Evolutionary conservation across 805 yeast species (phyloP), one percentile per base, ranked within the genome.

Genomic region (Saturnispora zaruensis): DNA sequence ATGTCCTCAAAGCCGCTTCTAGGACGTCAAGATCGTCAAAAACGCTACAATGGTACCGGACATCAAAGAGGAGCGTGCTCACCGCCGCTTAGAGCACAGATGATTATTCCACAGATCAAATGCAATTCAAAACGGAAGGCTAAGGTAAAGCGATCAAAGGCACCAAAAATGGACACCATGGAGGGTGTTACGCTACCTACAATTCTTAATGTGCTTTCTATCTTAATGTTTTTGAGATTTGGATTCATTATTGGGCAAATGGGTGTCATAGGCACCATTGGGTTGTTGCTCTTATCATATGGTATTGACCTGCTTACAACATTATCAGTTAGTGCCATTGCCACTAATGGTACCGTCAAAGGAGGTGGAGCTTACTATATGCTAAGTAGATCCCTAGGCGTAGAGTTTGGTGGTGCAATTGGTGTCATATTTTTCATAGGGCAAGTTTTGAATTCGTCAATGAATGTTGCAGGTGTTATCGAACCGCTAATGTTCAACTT

Each of bases 321-420:
- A 0, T 67, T 93, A 56, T 87, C 96, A 20, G 82, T 93, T 51
- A 86, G 96, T 49, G 99, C 99, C 1, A 93, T 93, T 53, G 88
- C 97, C 2, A 93, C 99, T 2, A 93, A 93, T 62, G 99, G 99
- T 21, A 88, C 95, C 0, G 98, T 93, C 2, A 78, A 89, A 57
- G 98, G 98, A 13, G 99, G 99, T 14, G 99, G 99, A 44, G 97
- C 98, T 0, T 93, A 93, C 64, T 93, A 89, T 60, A 93, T 93
- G 97, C 88, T 93, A 52, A 85, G 96, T 32, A 75, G 99, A 57
- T 84, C 96, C 32, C 70, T 93, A 53, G 99, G 99, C 0, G 96
- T 97, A 3, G 99, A 93, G 64, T 93, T 93, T 67, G 99, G 99
- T 25, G 99, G 99, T 3, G 85, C 96, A 4, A 91, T 93, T 55